Conservation (phyloP, 2,329 filamentous ascomycete genomes). For the Geosmithia morbida region DNA sequence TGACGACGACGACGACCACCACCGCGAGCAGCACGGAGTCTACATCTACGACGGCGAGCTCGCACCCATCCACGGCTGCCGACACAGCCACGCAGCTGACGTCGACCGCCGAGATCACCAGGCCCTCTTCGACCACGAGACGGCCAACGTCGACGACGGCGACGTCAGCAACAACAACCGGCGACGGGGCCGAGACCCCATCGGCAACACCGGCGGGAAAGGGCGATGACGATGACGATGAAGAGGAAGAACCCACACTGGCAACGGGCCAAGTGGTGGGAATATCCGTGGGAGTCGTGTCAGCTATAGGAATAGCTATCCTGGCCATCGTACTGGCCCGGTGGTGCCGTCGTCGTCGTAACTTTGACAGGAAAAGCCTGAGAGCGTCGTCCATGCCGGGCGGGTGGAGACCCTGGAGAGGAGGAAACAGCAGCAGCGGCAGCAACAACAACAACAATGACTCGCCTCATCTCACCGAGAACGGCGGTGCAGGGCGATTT, state of each 20-base stretch:
- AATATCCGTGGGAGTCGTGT: constrained; percentile 39
- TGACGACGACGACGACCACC: constrained; percentile 2
- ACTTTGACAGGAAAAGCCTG: not conserved
- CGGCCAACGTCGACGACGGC: not conserved
- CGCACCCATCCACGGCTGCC: constrained; percentile 2
- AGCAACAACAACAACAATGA: not conserved
- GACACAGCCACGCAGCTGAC: not conserved
- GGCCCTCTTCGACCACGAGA: constrained; percentile 1
- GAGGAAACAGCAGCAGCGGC: not conserved
- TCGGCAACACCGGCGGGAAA: not conserved
- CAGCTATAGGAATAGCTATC: constrained; percentile 31
- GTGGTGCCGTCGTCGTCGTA: constrained; percentile 14
- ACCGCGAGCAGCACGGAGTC: not conserved
- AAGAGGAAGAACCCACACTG: constrained; percentile 9
- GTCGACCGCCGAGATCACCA: constrained; percentile 4
- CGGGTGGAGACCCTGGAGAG: not conserved
- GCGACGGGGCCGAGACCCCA: not conserved
- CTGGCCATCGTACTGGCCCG: constrained; percentile 30
- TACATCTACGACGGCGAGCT: constrained; percentile 10
- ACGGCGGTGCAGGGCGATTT: not conserved
- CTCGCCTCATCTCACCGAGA: not conserved
- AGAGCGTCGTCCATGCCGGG: not conserved
- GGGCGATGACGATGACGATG: constrained; percentile 5
- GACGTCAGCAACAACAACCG: constrained; percentile 3
- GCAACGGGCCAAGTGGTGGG: constrained; percentile 36